Percentiles rank a stretch among this genome's conserved stretches.
These are phyloP conservation scores for Lachnellula arida DNA, from an alignment of 2,329 filamentous ascomycete genomes.

Conservation along the genomic window DNA sequence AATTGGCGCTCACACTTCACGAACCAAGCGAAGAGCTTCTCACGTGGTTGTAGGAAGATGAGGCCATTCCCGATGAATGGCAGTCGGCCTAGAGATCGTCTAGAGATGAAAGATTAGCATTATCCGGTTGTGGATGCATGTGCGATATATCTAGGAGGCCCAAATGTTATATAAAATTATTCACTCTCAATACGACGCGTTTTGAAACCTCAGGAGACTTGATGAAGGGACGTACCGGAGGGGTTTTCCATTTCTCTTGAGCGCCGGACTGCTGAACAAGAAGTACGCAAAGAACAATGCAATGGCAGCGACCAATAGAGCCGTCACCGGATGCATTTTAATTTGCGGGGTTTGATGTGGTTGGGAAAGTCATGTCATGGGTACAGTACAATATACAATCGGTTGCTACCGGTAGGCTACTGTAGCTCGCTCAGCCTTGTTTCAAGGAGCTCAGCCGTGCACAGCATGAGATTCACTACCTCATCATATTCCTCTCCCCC, in stretches of 20 bases:
- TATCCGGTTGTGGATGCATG: neutral
- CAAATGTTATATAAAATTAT: neutral
- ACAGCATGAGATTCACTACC: neutral
- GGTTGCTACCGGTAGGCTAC: neutral
- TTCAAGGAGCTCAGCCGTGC: constrained; percentile 14
- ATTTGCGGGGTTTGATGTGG: neutral
- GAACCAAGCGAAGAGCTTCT: constrained; percentile 60
- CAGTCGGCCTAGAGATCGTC: constrained; percentile 31
- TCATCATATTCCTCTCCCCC: neutral
- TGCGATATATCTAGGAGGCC: neutral
- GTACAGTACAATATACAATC: neutral
- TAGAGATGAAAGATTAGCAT: constrained; percentile 8
- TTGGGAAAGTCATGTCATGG: neutral
- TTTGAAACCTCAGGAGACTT: neutral
- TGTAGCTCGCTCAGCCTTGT: constrained; percentile 11
- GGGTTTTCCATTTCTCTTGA: constrained; percentile 26
- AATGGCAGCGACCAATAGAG: constrained; percentile 12
- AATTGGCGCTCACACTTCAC: constrained; percentile 51
- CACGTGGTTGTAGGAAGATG: constrained; percentile 53
- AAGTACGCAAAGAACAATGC: constrained; percentile 7
- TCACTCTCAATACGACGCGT: neutral
- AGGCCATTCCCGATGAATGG: constrained; percentile 58
- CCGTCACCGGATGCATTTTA: constrained; percentile 21
- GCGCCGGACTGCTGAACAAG: constrained; percentile 19
- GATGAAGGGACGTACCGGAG: constrained; percentile 22